Conservation (phyloP, 345 rosid species). For the Geranium brycei region DNA sequence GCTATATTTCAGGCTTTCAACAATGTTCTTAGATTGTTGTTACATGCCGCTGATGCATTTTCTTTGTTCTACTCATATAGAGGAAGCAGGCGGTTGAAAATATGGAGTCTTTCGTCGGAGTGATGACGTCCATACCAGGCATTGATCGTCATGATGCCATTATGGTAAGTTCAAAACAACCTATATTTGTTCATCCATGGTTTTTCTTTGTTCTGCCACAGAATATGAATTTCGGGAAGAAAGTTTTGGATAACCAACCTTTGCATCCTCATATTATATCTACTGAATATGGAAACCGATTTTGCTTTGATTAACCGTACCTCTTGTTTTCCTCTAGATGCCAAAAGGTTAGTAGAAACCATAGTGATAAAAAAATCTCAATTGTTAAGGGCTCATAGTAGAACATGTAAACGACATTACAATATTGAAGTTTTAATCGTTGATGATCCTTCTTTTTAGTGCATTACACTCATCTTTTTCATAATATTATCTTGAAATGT, state of each 20-base stretch:
- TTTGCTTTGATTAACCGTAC: not conserved
- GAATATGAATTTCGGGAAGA: not conserved
- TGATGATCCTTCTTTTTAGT: too few species aligned
- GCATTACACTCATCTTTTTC: too few species aligned
- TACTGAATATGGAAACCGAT: not conserved
- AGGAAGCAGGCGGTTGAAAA: conserved; percentile 48
- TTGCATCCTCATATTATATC: not conserved
- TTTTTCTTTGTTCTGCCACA: not conserved
- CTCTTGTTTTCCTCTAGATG: not conserved
- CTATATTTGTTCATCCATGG: not conserved
- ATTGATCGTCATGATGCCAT: conserved; percentile 78
- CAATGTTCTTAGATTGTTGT: not conserved
- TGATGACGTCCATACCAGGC: conserved; percentile 68
- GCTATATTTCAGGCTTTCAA: conserved; percentile 11
- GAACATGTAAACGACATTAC: too few species aligned
- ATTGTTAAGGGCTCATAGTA: too few species aligned
- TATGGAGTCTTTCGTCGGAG: conserved; percentile 44
- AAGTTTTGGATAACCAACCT: not conserved
- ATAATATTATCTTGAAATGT: too few species aligned
- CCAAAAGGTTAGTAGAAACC: not conserved
- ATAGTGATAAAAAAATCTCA: too few species aligned
- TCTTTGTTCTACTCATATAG: conserved; percentile 29
- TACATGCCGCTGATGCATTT: not conserved
- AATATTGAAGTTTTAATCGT: too few species aligned
- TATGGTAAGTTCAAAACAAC: conserved; percentile 27